Base-by-base conservation (phyloP, 495 filamentous ascomycete species). In the Chlorociboria aeruginascens region DNA sequence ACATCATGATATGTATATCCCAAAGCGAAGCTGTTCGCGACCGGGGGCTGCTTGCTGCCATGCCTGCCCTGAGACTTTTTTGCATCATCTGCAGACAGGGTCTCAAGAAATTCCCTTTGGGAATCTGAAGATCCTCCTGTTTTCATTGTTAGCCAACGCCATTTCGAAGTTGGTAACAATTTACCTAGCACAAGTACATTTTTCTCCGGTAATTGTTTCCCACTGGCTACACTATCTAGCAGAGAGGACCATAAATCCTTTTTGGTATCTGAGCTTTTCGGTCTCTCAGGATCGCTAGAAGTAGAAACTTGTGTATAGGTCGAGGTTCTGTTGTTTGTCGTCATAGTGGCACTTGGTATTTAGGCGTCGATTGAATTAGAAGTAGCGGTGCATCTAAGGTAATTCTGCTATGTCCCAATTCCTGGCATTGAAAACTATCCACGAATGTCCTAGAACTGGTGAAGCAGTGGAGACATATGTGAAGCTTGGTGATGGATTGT, bases 1-100 rank as follows among this genome's bases (percentile, higher is more conserved):
- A 97, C 87, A 68, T 97, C 89, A 60, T 87, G 83, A 63, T 95
- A 97, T 42, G 90, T 94, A 64, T 96, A 96, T 40, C 90, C 90
- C 45, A 97, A 66, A 9, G 89, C 90, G 63, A 93, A 95, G 49
- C 83, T 82, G 60, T 97, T 97, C 37, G 90, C 89, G 57, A 95
- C 75, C 32, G 89, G 86, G 2, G 89, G 83, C 45, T 70, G 71
- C 50, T 76, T 71, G 44, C 72, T 79, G n/a, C 70, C 73, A 46
- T 76, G 78, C 35, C 76, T 72, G 39, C 78, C 69, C 42, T 77
- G 53, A 9, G 61, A 59, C 70, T 73, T 58, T 69, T 56, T 62
- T 74, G 67, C 63, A 67, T 62, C 64, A 76, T 83, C 81, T 51
- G 72, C 78, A 29, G 82, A 78, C 32, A 95, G 70, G 0, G 80